phyloP scores from a whole-genome alignment of 2,329 filamentous ascomycete species.

The Rhynchosporium secalis region DNA sequence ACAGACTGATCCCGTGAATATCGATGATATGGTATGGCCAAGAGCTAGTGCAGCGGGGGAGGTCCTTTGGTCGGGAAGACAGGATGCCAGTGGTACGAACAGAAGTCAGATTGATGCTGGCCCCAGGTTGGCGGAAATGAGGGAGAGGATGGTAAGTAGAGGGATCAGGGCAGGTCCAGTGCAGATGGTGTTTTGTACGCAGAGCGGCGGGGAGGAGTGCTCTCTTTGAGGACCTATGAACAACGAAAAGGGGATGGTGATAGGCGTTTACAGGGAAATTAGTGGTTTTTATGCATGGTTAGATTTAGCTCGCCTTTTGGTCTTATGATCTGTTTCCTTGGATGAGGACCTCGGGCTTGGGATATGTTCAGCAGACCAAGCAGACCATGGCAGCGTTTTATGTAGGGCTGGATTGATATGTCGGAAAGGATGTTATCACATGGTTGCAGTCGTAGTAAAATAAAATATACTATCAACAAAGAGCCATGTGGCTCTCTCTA shows the following conservation, averaged over 20 bases:
- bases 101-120: slow-evolving; percentile 69
- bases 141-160: slow-evolving; percentile 70
- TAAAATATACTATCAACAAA: too few relatives aligned
- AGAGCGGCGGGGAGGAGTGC: slow-evolving; percentile 56
- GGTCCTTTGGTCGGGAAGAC: slow-evolving; percentile 75
- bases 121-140: slow-evolving; percentile 70
- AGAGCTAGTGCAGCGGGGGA: slow-evolving; percentile 72
- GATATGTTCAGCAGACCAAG: too few relatives aligned
- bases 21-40: slow-evolving; percentile 79
- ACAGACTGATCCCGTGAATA: slow-evolving; percentile 71
- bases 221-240: slow-evolving; percentile 16
- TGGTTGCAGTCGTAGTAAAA: too few relatives aligned
- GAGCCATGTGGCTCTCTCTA: too few relatives aligned
- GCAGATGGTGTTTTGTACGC: slow-evolving; percentile 72
- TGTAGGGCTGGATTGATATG: too few relatives aligned
- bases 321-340: too few relatives aligned
- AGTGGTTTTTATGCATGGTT: neutral
- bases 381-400: too few relatives aligned
- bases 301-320: too few relatives aligned
- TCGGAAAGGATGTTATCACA: too few relatives aligned
- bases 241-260: neutral
- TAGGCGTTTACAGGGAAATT: neutral
- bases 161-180: slow-evolving; percentile 66
- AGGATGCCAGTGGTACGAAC: slow-evolving; percentile 66
- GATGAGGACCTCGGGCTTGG: too few relatives aligned